phyloP scores from a whole-genome alignment of 768 basidiomycete genomes.

The Mrakia gelida region DNA sequence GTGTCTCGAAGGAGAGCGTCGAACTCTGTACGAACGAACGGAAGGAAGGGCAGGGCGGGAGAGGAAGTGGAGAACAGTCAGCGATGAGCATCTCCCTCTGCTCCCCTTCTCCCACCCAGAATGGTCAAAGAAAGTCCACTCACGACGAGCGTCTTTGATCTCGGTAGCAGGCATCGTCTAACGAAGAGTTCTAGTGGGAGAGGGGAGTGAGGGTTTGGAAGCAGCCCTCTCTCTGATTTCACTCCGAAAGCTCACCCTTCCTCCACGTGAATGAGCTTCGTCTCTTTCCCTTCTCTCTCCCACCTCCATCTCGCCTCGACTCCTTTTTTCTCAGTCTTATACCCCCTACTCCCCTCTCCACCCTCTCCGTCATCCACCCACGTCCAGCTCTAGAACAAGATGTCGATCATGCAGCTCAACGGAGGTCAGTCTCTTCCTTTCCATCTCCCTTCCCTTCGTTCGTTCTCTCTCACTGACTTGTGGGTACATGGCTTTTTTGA shows the following conservation, averaged over 20 bases:
- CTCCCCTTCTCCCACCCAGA: too few species aligned
- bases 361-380: too few species aligned
- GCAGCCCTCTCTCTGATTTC: not conserved
- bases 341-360: too few species aligned
- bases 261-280: not conserved
- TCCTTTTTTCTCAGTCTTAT: not conserved
- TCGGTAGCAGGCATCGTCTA: conserved; percentile 16
- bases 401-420: conserved; percentile 32
- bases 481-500: too few species aligned
- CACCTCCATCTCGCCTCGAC: too few species aligned
- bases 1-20: conserved; percentile 13
- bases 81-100: not conserved
- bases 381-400: not conserved
- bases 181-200: not conserved
- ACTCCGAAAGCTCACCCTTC: too few species aligned
- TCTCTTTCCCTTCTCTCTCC: not conserved
- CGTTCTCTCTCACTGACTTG: not conserved
- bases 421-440: conserved; percentile 27
- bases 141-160: conserved; percentile 19
- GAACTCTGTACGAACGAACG: not conserved
- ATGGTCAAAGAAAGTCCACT: not conserved
- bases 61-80: too few species aligned
- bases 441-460: conserved; percentile 1
- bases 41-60: not conserved
- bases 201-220: not conserved